Base-by-base conservation (phyloP, 805 yeast genomes). In the Monosporozyma aerobia region DNA sequence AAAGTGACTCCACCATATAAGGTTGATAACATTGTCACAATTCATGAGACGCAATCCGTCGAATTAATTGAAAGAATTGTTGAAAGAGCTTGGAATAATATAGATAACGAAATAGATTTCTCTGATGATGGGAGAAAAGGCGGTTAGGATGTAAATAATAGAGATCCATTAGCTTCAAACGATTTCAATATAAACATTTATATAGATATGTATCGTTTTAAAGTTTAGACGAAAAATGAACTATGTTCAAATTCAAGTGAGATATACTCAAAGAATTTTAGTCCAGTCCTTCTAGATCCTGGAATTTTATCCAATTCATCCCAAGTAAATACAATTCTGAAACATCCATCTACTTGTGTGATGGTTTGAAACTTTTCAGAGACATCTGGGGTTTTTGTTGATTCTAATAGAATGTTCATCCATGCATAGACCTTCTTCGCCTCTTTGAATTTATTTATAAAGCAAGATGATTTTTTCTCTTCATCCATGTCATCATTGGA, bases 301-400 rank as follows among this genome's bases (percentile, higher is more conserved):
- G 76, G 75, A 53, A 74, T 74, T 0, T 95, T 95, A 65, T 87
- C 95, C 58, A 84, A 69, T 0, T 78, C 75, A 2, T 72, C 70
- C 83, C 83, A 81, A 41, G 62, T 16, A 53, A 47, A 56, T 55
- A 27, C 50, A 47, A 43, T 53, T 48, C 19, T 43, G 29, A 46
- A 56, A 56, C 37, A 56, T 33, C 55, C 58, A 8, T 59, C 57
- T 5, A 46, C 32, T 23, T 46, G 44, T 54, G 57, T 54, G 49
- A 10, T 60, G 40, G 19, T 47, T 50, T 37, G 49, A 57, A 29
- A 22, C 7, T 22, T 5, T 9, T 39, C 43, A n/a, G 3, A 13
- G 9, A 22, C 5, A 4, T 22, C 43, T n/a, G 4, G 5, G n/a
- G 22, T 8, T 19, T 40, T 19, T 19, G 3, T 10, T 19, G 22